Evolutionary conservation across 257 asterid species (phyloP).

Genomic region (Gynochthodes officinalis): DNA sequence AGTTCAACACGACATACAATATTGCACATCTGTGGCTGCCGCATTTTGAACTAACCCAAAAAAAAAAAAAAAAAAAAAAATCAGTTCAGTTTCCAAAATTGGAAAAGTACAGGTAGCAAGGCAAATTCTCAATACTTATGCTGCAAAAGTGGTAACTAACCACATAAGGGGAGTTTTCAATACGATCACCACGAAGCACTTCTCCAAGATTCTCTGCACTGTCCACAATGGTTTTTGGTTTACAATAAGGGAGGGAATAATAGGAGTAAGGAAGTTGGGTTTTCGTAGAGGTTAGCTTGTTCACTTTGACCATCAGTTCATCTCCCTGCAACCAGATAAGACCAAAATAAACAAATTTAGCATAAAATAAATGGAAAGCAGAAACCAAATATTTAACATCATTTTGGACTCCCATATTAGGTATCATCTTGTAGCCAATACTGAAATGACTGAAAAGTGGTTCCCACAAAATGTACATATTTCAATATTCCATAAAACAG

Average conservation of each 20-base stretch:
- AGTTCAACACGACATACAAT: constrained; percentile 32
- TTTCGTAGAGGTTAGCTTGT: constrained; percentile 46
- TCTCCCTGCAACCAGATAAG: constrained; percentile 32
- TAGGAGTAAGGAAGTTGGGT: constrained; percentile 38
- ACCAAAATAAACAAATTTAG: neutral
- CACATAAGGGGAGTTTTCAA: constrained; percentile 41
- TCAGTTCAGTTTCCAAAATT: neutral
- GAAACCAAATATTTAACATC: neutral
- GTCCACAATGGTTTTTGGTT: constrained; percentile 35
- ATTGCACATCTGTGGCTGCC: constrained; percentile 45
- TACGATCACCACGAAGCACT: constrained; percentile 53
- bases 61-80: constrained; percentile 7
- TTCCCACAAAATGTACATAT: neutral
- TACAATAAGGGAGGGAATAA: constrained; percentile 43
- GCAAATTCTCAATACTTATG: neutral
- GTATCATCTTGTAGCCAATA: neutral
- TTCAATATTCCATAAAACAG: neutral
- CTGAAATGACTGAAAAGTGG: neutral
- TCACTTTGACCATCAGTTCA: constrained; percentile 45
- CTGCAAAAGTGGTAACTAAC: constrained; percentile 12
- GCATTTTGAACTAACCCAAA: constrained; percentile 44
- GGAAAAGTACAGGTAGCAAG: neutral
- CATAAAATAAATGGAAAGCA: too few relatives aligned
- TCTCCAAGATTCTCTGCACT: constrained; percentile 45
- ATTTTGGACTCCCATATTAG: neutral